Base-by-base conservation (phyloP, 768 basidiomycete genomes). In the Podaxis sp. region DNA sequence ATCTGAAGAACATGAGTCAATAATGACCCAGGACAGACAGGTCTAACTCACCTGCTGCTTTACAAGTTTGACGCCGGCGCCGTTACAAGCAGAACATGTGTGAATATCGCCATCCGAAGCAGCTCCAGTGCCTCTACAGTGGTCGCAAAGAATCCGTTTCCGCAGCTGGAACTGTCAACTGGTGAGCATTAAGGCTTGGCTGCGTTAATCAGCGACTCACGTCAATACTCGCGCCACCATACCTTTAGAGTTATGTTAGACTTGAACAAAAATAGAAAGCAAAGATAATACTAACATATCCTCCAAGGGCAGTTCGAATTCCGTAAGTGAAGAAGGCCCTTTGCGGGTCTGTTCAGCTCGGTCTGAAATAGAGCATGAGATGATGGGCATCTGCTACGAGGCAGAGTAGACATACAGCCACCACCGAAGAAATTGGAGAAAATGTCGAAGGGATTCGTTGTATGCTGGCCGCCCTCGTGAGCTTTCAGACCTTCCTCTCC, bases 401-500 rank as follows among this genome's bases (percentile, higher is more conserved):
- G 28, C 23, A 10, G 50, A 44, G 57, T 35, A 36, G 37, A 82
- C 86, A 72, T 59, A 89, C 89, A 83, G 63, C 86, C 87, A 63
- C 88, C 89, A 55, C 92, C 92, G 65, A 99, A 99, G 80, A 98
- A 97, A 67, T 77, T 88, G 44, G 89, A 84, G 75, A 99, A 99
- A 66, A 97, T 82, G 72, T 98, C 97, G 69, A 98, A 94, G 18
- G 96, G 95, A 70, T 98, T 94, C 21, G 84, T 82, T 57, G 88
- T 79, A 54, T 88, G 79, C 51, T 84, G 79, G n/a, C 92, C 93
- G 50, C 88, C 88, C 76, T 95, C 93, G 55, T 92, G 92, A 35
- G 91, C 91, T 72, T 92, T 93, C 57, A 99, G 72, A 7, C 96
- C 96, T 71, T 97, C 95, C 84, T 95, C 94, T 62, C 96, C 96